A percentile compares a stretch with the other conserved stretches of the same genome.
Conservation (phyloP, 306 rosid species). For the Crotalaria pallida region DNA sequence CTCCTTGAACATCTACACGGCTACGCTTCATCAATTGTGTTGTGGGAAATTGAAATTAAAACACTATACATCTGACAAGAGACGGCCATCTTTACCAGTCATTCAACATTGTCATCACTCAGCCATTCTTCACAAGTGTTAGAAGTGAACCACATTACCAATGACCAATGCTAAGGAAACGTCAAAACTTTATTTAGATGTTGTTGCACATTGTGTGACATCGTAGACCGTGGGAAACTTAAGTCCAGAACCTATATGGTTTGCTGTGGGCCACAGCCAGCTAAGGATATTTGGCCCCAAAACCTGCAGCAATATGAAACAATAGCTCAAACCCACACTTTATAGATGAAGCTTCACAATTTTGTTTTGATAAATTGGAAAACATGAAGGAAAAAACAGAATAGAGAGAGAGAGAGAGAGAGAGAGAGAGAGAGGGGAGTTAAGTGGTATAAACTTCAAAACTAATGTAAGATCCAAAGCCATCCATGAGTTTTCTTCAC, state of each 20-base stretch:
- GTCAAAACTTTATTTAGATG: slow-evolving; percentile 36
- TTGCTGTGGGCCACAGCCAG: slow-evolving; percentile 72
- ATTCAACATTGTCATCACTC: slow-evolving; percentile 20
- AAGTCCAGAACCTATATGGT: slow-evolving; percentile 80
- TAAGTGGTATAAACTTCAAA: neutral
- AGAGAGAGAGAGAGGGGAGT: neutral
- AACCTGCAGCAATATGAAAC: slow-evolving; percentile 49
- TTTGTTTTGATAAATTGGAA: neutral
- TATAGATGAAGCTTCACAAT: neutral
- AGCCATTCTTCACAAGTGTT: slow-evolving; percentile 24
- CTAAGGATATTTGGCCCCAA: slow-evolving; percentile 70
- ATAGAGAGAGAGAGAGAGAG: neutral
- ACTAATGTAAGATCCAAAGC: neutral
- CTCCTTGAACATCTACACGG: slow-evolving; percentile 26
- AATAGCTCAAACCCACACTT: slow-evolving; percentile 11
- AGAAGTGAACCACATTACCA: slow-evolving; percentile 17
- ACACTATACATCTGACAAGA: neutral
- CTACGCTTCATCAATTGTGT: slow-evolving; percentile 18
- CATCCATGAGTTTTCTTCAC: neutral
- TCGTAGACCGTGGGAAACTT: slow-evolving; percentile 53
- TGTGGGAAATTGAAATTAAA: slow-evolving; percentile 10
- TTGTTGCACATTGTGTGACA: slow-evolving; percentile 35
- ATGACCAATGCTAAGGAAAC: slow-evolving; percentile 17
- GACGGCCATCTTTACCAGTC: slow-evolving; percentile 29
- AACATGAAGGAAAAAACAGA: neutral